phyloP scores from a whole-genome alignment of 768 basidiomycete genomes.

The Pisolithus sp. region DNA sequence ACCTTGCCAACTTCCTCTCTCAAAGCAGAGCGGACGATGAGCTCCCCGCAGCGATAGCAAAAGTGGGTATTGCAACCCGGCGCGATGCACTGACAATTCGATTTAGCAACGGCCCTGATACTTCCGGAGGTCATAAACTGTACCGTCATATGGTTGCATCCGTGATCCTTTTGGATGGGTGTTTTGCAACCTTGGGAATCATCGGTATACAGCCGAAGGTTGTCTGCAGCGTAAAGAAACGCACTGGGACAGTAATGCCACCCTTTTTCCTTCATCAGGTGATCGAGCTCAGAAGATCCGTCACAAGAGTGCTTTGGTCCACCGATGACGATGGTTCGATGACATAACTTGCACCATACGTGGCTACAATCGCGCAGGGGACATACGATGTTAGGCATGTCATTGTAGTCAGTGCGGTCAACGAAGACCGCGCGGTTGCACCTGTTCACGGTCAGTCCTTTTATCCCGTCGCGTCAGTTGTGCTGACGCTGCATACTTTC shows the following conservation, averaged over 20 bases:
- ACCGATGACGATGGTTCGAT: constrained; percentile 30
- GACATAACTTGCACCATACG: constrained; percentile 59
- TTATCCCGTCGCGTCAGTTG: not conserved
- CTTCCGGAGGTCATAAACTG: constrained; percentile 10
- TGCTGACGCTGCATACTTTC: constrained; percentile 31
- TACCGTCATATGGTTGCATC: constrained; percentile 58
- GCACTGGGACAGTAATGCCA: constrained; percentile 62
- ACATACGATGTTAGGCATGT: constrained; percentile 38
- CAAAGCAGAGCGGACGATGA: constrained; percentile 38
- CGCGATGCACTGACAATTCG: constrained; percentile 38
- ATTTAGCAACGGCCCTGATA: not conserved
- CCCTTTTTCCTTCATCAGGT: constrained; percentile 46
- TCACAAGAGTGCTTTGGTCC: constrained; percentile 52
- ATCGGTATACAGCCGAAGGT: not conserved
- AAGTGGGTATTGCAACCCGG: constrained; percentile 59
- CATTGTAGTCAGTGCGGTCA: constrained; percentile 42
- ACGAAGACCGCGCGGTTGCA: constrained; percentile 45
- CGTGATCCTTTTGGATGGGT: constrained; percentile 43
- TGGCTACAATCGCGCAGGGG: constrained; percentile 42
- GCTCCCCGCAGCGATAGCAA: constrained; percentile 45
- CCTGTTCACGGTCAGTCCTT: constrained; percentile 24
- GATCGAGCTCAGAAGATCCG: constrained; percentile 46
- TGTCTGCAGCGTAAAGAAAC: constrained; percentile 4
- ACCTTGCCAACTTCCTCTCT: constrained; percentile 25
- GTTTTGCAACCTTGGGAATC: constrained; percentile 35